Base-by-base conservation (phyloP, 768 basidiomycete genomes). In the Tulasnella sp. region DNA sequence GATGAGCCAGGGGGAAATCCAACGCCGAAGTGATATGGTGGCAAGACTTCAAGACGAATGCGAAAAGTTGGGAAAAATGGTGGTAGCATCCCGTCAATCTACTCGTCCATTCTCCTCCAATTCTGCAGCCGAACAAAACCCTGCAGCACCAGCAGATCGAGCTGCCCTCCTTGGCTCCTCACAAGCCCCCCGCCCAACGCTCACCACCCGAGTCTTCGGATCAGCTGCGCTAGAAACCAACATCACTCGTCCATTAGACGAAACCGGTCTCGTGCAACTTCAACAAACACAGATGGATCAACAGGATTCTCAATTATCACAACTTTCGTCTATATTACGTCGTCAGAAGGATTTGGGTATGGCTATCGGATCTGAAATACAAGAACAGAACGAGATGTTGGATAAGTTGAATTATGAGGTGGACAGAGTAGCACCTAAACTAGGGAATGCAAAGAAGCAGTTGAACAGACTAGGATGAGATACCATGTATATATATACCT, bases 1-100 rank as follows among this genome's bases (percentile, higher is more conserved):
- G 32, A 75, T 96, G 74, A 81, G 77, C 57, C 79, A 89, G 64
- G 93, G 93, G n/a, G 93, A 98, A 71, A 70, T 89, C 59, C 81
- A 83, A 66, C 70, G 93, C 50, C 72, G 93, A 56, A 81, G 81
- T 54, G 92, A 91, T 60, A 81, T 95, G 80, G 79, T 91, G 45
- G 83, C 81, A 48, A 72, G 82, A 53, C 69, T 96, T 58, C 83
- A 84, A 66, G 89, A 91, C 62, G 92, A 96, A 63, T 83, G 86
- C 68, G 85, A 85, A 69, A 86, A 83, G 69, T 70, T 95, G 53
- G 77, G 78, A 33, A 78, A 78, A 71, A 86, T 93, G 72, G 81
- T 89, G 35, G 83, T 85, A 29, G 77, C 85, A 40, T 81, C 63
- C 76, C 60, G 39, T 41, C 60, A 33, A 34, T 50, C 46, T 31